A percentile compares a stretch with the other conserved stretches of the same genome.
These are phyloP conservation scores for Hippophae gyantsensis DNA, from an alignment of 306 rosid genomes.

Conservation along the genomic window DNA sequence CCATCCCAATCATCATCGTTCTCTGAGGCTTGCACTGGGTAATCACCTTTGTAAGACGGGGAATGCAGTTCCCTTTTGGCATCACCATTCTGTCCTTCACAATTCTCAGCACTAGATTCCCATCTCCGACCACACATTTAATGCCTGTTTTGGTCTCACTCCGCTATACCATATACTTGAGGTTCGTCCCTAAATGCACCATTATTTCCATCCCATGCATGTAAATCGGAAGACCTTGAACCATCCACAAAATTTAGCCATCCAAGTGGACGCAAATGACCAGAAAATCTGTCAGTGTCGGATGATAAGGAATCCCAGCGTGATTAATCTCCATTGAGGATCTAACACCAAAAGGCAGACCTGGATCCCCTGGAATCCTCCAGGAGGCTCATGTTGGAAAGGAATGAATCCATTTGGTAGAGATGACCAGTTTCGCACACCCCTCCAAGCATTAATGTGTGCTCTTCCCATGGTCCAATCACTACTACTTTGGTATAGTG, in stretches of 20 bases:
- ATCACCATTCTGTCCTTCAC: constrained; percentile 71
- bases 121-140: constrained; percentile 64
- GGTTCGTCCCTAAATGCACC: constrained; percentile 70
- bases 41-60: constrained; percentile 54
- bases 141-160: constrained; percentile 89
- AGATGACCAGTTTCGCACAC: constrained; percentile 79
- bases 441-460: constrained; percentile 89
- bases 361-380: constrained; percentile 80
- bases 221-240: constrained; percentile 79
- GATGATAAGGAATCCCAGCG: constrained; percentile 79
- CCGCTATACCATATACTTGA: constrained; percentile 65
- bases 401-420: constrained; percentile 86
- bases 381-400: constrained; percentile 76
- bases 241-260: constrained; percentile 92
- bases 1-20: constrained; percentile 30
- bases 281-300: constrained; percentile 78
- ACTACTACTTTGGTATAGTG: constrained; percentile 62
- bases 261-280: constrained; percentile 84
- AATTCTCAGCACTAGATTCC: constrained; percentile 65
- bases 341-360: constrained; percentile 78
- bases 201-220: constrained; percentile 87
- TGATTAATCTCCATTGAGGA: constrained; percentile 79
- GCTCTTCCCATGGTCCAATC: constrained; percentile 72
- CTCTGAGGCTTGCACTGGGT: constrained; percentile 26
- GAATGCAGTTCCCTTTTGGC: constrained; percentile 66